Percentiles rank a stretch among this genome's conserved stretches.
phyloP scores from a whole-genome alignment of 2,329 filamentous ascomycete genomes.

The Colletotrichum lupini region DNA sequence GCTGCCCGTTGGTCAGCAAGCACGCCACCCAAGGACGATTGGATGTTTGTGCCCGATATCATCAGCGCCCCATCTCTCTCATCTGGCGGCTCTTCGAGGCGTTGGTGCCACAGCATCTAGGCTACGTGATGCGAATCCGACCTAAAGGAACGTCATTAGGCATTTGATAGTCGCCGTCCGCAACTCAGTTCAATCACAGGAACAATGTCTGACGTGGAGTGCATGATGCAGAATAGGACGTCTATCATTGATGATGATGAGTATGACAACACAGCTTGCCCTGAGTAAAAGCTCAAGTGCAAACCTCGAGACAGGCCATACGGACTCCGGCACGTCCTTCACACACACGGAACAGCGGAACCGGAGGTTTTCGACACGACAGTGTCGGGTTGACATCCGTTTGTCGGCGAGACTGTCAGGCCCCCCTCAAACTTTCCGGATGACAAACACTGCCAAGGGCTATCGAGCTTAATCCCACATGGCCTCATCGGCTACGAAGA shows the following conservation, averaged over 20 bases:
- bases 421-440: background rate
- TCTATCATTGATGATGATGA: background rate
- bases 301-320: constrained; percentile 10
- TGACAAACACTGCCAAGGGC: background rate
- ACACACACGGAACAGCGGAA: constrained; percentile 30
- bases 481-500: background rate
- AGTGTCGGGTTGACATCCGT: constrained; percentile 14
- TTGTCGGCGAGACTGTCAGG: background rate
- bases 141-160: constrained; percentile 16
- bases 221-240: constrained; percentile 4
- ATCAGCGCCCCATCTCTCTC: constrained; percentile 4
- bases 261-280: background rate
- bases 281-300: constrained; percentile 21
- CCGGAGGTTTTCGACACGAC: constrained; percentile 18
- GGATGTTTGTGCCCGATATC: background rate
- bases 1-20: constrained; percentile 12
- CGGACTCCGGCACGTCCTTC: constrained; percentile 24
- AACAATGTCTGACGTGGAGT: constrained; percentile 4
- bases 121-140: constrained; percentile 17
- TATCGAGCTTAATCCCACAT: background rate
- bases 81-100: constrained; percentile 17
- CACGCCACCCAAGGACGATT: background rate
- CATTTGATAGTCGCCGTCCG: background rate
- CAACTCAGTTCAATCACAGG: constrained; percentile 7
- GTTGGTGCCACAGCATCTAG: constrained; percentile 6